These are phyloP conservation scores for Russula sp. DNA, from an alignment of 768 basidiomycete species.

Conservation along the genomic window DNA sequence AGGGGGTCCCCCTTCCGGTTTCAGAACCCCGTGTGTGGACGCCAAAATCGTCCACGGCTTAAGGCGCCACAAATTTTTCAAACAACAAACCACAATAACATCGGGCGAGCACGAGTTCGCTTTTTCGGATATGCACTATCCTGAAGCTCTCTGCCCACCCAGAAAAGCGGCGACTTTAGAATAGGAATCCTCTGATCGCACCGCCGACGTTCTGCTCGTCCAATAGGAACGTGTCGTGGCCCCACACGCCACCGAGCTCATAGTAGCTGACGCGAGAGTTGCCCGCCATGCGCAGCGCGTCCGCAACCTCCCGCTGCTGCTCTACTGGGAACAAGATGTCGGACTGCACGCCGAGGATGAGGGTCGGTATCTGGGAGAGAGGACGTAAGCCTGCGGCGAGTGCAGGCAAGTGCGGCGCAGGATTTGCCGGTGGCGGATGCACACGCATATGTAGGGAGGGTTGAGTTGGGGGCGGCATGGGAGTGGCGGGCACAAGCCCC, in stretches of 20 bases:
- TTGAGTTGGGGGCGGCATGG: slow-evolving; percentile 22
- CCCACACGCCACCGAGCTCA: slow-evolving; percentile 98
- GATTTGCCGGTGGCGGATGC: slow-evolving; percentile 64
- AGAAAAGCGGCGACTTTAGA: slow-evolving; percentile 28
- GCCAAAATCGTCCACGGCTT: no score
- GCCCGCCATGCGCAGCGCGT: slow-evolving; percentile 85
- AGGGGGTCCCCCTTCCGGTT: not conserved
- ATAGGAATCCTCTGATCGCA: slow-evolving; percentile 84
- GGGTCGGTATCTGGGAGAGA: slow-evolving; percentile 65
- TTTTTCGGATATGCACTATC: no score
- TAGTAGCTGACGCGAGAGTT: slow-evolving; percentile 90
- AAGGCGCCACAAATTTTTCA: no score
- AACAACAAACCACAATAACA: no score
- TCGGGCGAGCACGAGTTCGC: no score
- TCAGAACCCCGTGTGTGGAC: not conserved
- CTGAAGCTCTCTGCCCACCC: not conserved
- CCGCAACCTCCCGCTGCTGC: slow-evolving; percentile 91
- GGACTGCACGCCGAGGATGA: slow-evolving; percentile 91
- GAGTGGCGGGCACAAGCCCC: slow-evolving; percentile 37
- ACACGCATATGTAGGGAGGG: slow-evolving; percentile 42
- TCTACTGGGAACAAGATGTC: slow-evolving; percentile 97
- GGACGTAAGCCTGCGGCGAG: slow-evolving; percentile 75
- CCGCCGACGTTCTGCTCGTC: slow-evolving; percentile 88
- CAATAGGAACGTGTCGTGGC: slow-evolving; percentile 95
- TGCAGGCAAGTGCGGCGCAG: slow-evolving; percentile 65